Evolutionary conservation across 495 filamentous ascomycete species (phyloP).

Genomic region (Pyrenula massariospora): DNA sequence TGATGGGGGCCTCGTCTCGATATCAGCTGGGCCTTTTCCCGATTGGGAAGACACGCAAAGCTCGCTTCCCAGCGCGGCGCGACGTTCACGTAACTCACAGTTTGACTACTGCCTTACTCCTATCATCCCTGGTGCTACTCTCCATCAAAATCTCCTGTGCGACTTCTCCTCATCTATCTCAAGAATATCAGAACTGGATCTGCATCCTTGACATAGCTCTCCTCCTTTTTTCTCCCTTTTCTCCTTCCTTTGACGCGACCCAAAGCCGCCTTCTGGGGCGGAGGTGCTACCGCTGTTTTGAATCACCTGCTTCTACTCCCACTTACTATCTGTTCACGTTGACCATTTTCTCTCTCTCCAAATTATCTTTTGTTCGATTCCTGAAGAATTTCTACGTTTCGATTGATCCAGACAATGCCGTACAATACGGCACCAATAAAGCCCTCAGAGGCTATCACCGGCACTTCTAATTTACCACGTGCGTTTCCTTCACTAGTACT

Average conservation of each 20-base stretch:
- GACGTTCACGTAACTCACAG: neutral
- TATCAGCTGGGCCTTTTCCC: neutral
- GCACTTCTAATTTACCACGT: conserved; percentile 78
- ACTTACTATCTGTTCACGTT: neutral
- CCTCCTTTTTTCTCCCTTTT: neutral
- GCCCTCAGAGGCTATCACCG: conserved; percentile 70
- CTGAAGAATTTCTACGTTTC: neutral
- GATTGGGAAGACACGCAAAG: neutral
- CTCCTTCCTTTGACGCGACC: neutral
- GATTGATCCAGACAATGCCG: conserved; percentile 43
- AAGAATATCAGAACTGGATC: neutral
- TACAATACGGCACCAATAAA: conserved; percentile 80
- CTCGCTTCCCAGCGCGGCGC: neutral
- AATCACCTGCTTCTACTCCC: neutral
- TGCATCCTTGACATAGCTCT: neutral
- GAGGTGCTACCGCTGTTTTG: neutral
- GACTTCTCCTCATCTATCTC: neutral
- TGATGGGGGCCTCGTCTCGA: neutral
- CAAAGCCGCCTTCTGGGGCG: neutral
- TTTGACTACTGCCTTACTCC: neutral
- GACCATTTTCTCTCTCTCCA: neutral
- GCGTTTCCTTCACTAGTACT: conserved; percentile 20
- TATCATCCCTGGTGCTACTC: neutral
- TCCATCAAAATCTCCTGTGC: neutral
- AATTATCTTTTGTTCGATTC: neutral